These are phyloP conservation scores for Avena sativa DNA, from an alignment of 176 grass and related monocot species.

Conservation along the genomic window DNA sequence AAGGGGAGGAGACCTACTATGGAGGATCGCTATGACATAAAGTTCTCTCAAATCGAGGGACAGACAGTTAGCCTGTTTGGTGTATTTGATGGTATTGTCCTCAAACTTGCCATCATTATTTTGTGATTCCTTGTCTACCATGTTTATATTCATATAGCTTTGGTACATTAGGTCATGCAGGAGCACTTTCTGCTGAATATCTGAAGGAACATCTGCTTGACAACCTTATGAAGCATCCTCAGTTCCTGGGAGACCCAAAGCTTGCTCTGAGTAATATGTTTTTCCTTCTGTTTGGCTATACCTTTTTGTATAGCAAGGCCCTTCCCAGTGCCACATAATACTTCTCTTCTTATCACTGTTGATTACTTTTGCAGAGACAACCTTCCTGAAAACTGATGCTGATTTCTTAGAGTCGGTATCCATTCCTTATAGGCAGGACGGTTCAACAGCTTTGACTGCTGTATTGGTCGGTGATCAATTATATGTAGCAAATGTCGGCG, in stretches of 20 bases:
- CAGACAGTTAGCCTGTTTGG: constrained; percentile 72
- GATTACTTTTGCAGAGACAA: constrained; percentile 52
- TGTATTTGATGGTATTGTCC: constrained; percentile 83
- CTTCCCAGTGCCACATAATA: constrained; percentile 29
- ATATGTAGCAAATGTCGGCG: constrained; percentile 94
- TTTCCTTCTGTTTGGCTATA: constrained; percentile 23
- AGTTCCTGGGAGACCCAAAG: constrained; percentile 77
- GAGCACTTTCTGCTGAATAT: constrained; percentile 75
- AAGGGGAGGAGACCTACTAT: constrained; percentile 68
- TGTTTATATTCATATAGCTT: constrained; percentile 15
- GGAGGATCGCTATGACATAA: constrained; percentile 85
- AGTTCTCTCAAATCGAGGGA: constrained; percentile 57
- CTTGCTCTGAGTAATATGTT: constrained; percentile 77
- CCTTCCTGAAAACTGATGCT: constrained; percentile 71
- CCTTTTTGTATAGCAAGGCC: constrained; percentile 19
- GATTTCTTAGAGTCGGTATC: constrained; percentile 73
- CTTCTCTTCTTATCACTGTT: constrained; percentile 32
- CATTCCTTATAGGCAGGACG: constrained; percentile 77
- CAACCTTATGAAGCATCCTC: constrained; percentile 78
- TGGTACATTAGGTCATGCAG: constrained; percentile 74
- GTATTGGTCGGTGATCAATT: constrained; percentile 66
- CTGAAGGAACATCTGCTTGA: constrained; percentile 89
- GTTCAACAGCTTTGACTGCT: constrained; percentile 83
- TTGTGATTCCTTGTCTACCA: constrained; percentile 15
- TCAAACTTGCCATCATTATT: constrained; percentile 25